A percentile compares a stretch with the other conserved stretches of the same genome.
Conservation (phyloP, 169 alveolate genomes). For the Plasmodium vinckei region DNA sequence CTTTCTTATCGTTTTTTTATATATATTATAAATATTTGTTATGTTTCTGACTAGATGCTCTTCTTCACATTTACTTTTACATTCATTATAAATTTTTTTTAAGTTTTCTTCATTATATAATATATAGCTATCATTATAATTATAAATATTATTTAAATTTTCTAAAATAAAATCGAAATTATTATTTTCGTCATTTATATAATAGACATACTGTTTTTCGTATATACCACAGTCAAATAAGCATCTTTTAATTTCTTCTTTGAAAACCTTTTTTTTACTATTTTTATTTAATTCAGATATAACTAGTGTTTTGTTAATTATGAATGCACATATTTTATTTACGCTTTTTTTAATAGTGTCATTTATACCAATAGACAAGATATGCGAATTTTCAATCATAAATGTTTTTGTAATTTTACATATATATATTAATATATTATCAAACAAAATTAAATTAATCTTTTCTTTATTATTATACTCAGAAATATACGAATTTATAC, state of each 20-base stretch:
- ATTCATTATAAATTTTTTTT: slow-evolving; percentile 64
- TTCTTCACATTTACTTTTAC: slow-evolving; percentile 70
- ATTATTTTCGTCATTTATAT: slow-evolving; percentile 57
- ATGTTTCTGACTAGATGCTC: slow-evolving; percentile 49
- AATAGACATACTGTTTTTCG: slow-evolving; percentile 62
- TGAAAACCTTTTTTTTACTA: slow-evolving; percentile 36
- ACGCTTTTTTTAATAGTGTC: slow-evolving; percentile 57
- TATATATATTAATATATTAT: slow-evolving; percentile 57
- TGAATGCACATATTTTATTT: slow-evolving; percentile 52
- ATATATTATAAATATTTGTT: slow-evolving; percentile 54
- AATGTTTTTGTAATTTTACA: slow-evolving; percentile 68
- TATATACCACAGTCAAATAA: slow-evolving; percentile 68
- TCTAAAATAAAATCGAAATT: slow-evolving; percentile 35
- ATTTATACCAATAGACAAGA: slow-evolving; percentile 66
- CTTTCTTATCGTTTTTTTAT: slow-evolving; percentile 45
- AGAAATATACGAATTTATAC: slow-evolving; percentile 50
- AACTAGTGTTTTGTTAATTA: slow-evolving; percentile 44
- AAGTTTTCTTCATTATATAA: slow-evolving; percentile 55
- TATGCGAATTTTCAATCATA: slow-evolving; percentile 62
- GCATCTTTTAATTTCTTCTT: slow-evolving; percentile 64
- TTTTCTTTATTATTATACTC: slow-evolving; percentile 54
- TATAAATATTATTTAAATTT: slow-evolving; percentile 63
- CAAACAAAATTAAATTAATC: slow-evolving; percentile 41
- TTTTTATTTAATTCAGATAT: slow-evolving; percentile 58
- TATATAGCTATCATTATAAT: slow-evolving; percentile 59